These are phyloP conservation scores for Hymenotorrendiella dingleyae DNA, from an alignment of 2,329 filamentous ascomycete species.

Conservation along the genomic window DNA sequence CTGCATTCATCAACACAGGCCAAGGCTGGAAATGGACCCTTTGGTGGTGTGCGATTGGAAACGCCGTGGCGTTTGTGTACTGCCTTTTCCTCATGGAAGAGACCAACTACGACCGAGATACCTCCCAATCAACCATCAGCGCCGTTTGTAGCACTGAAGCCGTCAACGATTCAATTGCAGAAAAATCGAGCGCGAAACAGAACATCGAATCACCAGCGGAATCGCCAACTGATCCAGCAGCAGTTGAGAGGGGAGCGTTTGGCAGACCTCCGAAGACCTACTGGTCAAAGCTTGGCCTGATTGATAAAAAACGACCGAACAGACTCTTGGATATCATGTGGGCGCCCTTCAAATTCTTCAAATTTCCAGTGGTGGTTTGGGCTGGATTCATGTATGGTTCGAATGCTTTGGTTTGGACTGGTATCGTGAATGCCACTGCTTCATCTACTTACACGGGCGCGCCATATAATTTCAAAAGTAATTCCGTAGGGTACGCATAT, in stretches of 20 bases:
- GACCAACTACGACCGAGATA: conserved; percentile 35
- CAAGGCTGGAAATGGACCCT: conserved; percentile 43
- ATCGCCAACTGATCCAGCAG: conserved; percentile 1
- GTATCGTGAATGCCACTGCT: conserved; percentile 30
- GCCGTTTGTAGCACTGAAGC: conserved; percentile 6
- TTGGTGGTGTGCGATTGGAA: conserved; percentile 44
- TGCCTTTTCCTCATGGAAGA: conserved; percentile 55
- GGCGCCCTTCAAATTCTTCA: conserved; percentile 30
- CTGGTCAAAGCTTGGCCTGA: conserved; percentile 37
- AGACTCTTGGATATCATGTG: conserved; percentile 34
- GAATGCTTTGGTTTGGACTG: conserved; percentile 31
- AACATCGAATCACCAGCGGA: background rate
- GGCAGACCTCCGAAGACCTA: conserved; percentile 36
- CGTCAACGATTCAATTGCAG: conserved; percentile 1
- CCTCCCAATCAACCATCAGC: conserved; percentile 5
- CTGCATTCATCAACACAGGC: conserved; percentile 42
- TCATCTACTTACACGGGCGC: conserved; percentile 25
- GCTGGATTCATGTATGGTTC: conserved; percentile 31
- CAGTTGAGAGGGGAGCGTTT: conserved; percentile 26
- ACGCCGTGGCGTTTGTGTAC: conserved; percentile 39
- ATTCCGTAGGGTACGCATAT: conserved; percentile 28
- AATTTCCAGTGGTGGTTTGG: conserved; percentile 30
- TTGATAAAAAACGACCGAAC: conserved; percentile 37
- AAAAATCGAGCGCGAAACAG: background rate
- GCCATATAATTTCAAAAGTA: conserved; percentile 30